phyloP scores from a whole-genome alignment of 2,329 filamentous ascomycete species.

The Fonsecaea pedrosoi region DNA sequence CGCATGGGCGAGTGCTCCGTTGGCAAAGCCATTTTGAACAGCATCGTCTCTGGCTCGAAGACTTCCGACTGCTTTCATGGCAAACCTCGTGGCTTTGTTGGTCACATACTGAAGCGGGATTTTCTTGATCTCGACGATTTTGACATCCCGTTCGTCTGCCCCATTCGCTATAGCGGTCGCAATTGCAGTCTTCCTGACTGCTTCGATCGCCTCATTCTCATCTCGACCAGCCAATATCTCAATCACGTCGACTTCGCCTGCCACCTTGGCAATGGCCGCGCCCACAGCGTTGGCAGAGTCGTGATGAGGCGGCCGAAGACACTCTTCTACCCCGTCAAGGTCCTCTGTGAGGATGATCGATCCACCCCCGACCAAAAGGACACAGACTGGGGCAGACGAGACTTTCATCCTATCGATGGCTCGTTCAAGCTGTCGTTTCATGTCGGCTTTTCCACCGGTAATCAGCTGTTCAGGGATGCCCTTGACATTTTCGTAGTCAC shows the following conservation, averaged over 20 bases:
- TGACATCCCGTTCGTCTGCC: constrained; percentile 35
- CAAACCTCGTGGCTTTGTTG: constrained; percentile 46
- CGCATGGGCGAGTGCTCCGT: constrained; percentile 41
- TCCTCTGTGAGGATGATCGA: constrained; percentile 59
- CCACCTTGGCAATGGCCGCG: constrained; percentile 64
- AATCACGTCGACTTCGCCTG: constrained; percentile 60
- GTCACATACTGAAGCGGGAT: constrained; percentile 39
- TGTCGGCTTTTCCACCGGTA: constrained; percentile 46
- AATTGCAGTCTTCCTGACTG: constrained; percentile 38
- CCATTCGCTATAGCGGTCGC: constrained; percentile 33
- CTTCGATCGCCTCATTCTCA: constrained; percentile 40
- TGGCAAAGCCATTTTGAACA: constrained; percentile 29
- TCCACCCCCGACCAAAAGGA: constrained; percentile 66
- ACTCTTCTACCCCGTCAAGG: constrained; percentile 57
- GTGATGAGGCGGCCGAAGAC: constrained; percentile 58
- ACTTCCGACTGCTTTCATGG: constrained; percentile 51
- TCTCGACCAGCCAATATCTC: constrained; percentile 46
- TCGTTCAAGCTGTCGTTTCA: constrained; percentile 58
- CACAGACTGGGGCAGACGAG: constrained; percentile 56
- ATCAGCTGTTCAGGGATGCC: constrained; percentile 45
- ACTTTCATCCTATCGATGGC: constrained; percentile 65
- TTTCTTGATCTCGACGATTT: constrained; percentile 46
- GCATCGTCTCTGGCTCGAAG: constrained; percentile 38
- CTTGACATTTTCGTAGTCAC: constrained; percentile 39
- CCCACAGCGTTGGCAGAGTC: constrained; percentile 67